Conservation (phyloP, 495 filamentous ascomycete species). For the Penicillium maclennaniae region DNA sequence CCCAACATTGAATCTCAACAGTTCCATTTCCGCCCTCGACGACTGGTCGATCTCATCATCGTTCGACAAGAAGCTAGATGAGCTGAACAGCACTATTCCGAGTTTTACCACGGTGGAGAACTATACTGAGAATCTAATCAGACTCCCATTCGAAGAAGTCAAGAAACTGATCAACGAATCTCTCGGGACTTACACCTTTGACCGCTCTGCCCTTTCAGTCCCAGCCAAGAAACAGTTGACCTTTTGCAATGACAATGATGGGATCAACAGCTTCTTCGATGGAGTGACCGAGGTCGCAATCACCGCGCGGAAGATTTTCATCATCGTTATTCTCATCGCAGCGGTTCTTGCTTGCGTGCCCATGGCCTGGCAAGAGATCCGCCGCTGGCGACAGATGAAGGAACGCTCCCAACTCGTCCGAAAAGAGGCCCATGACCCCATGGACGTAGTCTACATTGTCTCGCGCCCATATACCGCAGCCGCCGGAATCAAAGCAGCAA, state of each 20-base stretch:
- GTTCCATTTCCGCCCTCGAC: slow-evolving; percentile 59
- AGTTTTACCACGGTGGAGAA: slow-evolving; percentile 80
- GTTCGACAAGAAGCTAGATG: slow-evolving; percentile 59
- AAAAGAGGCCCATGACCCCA: slow-evolving; percentile 64
- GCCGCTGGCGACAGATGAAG: slow-evolving; percentile 69
- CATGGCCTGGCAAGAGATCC: slow-evolving; percentile 76
- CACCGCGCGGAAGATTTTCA: slow-evolving; percentile 67
- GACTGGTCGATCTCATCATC: slow-evolving; percentile 62
- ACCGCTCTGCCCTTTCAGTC: slow-evolving; percentile 70
- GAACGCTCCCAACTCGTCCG: slow-evolving; percentile 63
- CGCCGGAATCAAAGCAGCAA: slow-evolving; percentile 68
- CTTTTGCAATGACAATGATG: slow-evolving; percentile 84
- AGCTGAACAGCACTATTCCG: slow-evolving; percentile 73
- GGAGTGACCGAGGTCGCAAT: slow-evolving; percentile 55
- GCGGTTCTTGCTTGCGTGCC: slow-evolving; percentile 71
- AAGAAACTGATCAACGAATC: slow-evolving; percentile 64
- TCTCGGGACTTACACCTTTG: slow-evolving; percentile 68
- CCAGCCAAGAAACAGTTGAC: slow-evolving; percentile 74
- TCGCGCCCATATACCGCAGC: slow-evolving; percentile 72
- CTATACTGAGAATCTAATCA: slow-evolving; percentile 65
- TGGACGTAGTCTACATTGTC: slow-evolving; percentile 86
- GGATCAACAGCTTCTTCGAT: slow-evolving; percentile 84
- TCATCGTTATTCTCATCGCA: slow-evolving; percentile 62
- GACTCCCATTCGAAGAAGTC: slow-evolving; percentile 71
- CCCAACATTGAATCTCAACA: slow-evolving; percentile 57